A percentile compares a stretch with the other conserved stretches of the same genome.
Conservation (phyloP, 805 yeast genomes). For the Starmerella apis region DNA sequence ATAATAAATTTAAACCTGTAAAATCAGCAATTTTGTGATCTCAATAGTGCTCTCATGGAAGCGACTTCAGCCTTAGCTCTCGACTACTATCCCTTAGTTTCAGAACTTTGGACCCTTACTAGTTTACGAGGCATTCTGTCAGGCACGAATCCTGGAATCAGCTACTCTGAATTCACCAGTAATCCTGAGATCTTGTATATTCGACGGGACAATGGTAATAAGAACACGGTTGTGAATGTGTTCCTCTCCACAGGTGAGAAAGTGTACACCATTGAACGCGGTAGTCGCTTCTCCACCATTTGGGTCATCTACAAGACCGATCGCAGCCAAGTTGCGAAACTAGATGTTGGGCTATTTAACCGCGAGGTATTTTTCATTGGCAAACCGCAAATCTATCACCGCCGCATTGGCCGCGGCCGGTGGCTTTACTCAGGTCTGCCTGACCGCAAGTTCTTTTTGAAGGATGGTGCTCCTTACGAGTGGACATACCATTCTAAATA, state of each 20-base stretch:
- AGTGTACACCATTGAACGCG: constrained; percentile 44
- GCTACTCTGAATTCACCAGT: background rate
- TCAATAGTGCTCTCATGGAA: too few relatives aligned
- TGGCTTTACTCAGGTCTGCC: constrained; percentile 34
- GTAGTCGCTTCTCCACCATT: constrained; percentile 39
- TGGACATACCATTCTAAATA: constrained; percentile 47
- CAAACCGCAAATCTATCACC: constrained; percentile 29
- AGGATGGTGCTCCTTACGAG: constrained; percentile 46
- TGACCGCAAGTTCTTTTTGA: constrained; percentile 40
- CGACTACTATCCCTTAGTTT: constrained; percentile 10
- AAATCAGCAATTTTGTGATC: too few relatives aligned
- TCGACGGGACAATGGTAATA: constrained; percentile 42
- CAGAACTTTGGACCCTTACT: constrained; percentile 8
- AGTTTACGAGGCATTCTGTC: constrained; percentile 13
- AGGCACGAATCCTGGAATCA: constrained; percentile 7
- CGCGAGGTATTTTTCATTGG: constrained; percentile 35
- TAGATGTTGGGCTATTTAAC: constrained; percentile 41
- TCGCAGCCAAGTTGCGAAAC: constrained; percentile 42
- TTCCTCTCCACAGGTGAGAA: constrained; percentile 39
- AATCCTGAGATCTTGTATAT: constrained; percentile 36
- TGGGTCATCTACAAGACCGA: constrained; percentile 40
- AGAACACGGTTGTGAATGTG: constrained; percentile 40
- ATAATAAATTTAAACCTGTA: too few relatives aligned
- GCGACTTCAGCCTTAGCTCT: constrained; percentile 9
- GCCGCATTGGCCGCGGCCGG: constrained; percentile 36